Conservation (phyloP, 345 rosid species). For the Salix koriyanagi region DNA sequence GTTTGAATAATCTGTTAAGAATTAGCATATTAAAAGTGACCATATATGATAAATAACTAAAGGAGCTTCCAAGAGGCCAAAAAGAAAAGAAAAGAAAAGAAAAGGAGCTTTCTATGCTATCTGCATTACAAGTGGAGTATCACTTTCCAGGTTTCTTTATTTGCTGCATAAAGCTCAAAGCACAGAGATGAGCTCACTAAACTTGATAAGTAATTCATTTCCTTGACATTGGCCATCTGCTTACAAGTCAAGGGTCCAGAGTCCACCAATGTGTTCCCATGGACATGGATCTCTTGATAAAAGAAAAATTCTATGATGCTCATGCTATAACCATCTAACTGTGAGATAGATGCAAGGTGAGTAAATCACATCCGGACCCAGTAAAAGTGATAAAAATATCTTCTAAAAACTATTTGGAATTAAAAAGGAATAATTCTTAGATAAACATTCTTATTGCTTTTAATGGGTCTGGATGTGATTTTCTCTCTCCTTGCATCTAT, state of each 20-base stretch:
- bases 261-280: neutral
- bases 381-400: too few species aligned
- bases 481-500: too few species aligned
- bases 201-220: neutral
- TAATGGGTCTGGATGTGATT: too few species aligned
- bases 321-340: too few species aligned
- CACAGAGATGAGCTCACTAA: neutral
- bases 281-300: neutral
- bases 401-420: too few species aligned
- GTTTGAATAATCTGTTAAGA: neutral
- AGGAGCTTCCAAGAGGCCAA: neutral
- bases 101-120: neutral
- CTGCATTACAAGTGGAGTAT: neutral
- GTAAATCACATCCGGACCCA: too few species aligned
- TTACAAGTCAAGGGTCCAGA: neutral
- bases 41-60: neutral
- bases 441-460: too few species aligned
- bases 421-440: too few species aligned
- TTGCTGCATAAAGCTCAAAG: neutral
- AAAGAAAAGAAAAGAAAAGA: too few species aligned
- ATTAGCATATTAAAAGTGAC: neutral
- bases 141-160: neutral
- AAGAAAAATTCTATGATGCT: too few species aligned
- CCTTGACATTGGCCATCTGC: neutral
- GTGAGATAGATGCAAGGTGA: too few species aligned